Evolutionary conservation across 768 basidiomycete genomes (phyloP), one percentile per base, ranked within the genome.

Genomic region (Auriculariales sp.): DNA sequence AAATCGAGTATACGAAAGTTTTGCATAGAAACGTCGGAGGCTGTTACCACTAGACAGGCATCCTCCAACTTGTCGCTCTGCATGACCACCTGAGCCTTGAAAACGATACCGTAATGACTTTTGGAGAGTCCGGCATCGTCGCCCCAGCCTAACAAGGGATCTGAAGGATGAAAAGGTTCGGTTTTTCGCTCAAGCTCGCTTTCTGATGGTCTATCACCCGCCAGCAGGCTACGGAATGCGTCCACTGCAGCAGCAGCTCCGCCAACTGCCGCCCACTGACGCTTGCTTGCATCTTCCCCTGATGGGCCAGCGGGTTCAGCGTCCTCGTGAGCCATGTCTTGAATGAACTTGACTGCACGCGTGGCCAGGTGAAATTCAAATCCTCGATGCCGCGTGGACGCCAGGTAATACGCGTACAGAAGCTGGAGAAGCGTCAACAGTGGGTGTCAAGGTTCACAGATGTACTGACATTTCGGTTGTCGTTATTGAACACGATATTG

Each of bases 331-430:
- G 39, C 39, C 5, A 44, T 22, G 57, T 92, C 87, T 48, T 83
- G 75, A 52, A 93, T 86, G 64, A 87, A 90, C 62, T 87, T 86
- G 42, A 91, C 81, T 44, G 86, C 86, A 31, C 83, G 78, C 11
- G 85, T 79, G 7, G 91, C 86, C 73, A 92, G 77, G 59, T 90
- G 84, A 59, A 92, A 93, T 62, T 92, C 89, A 48, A 86, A 76
- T 17, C 85, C 83, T 55, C 76, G 57, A 30, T 49, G 49, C 10
- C 42, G 44, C 42, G 49, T 28, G 27, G 52, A 53, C n/a, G 52
- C 52, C 19, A 36, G 28, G 57, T 89, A 93, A 64, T 95, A 95
- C 59, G 84, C 81, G 65, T 86, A 75, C 62, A 92, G 71, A 52
- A 94, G 79, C 84, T 93, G 58, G 47, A 48, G 30, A 25, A 49